phyloP scores from a whole-genome alignment of 371 early-diverging fungal genomes.

The Mortierella sp. region DNA sequence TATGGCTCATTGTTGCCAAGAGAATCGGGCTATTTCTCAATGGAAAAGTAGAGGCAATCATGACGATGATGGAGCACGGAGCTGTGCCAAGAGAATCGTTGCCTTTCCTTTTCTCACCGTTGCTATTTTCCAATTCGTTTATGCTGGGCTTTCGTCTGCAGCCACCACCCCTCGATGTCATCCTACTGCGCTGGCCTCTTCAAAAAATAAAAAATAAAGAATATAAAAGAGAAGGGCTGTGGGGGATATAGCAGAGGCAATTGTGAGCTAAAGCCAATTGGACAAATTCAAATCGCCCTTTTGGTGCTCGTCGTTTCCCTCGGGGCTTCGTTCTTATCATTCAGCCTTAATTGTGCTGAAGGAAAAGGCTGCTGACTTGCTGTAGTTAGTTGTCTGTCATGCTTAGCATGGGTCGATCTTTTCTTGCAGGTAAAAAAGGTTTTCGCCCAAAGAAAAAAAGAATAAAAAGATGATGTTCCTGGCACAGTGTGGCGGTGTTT shows the following conservation, averaged over 20 bases:
- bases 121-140: background rate
- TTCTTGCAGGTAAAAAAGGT: too few species aligned
- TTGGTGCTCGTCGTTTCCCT: background rate
- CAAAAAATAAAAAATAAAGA: background rate
- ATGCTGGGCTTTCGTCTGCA: background rate
- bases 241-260: background rate
- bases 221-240: background rate
- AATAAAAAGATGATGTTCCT: too few species aligned
- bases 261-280: background rate
- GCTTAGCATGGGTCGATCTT: too few species aligned
- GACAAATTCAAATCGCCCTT: conserved; percentile 1
- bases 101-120: background rate
- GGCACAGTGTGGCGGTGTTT: too few species aligned
- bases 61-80: too few species aligned
- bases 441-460: too few species aligned
- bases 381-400: too few species aligned
- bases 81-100: background rate
- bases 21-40: background rate
- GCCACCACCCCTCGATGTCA: background rate
- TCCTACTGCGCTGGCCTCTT: background rate
- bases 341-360: background rate
- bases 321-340: background rate
- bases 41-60: too few species aligned
- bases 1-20: background rate
- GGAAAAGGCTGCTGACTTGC: too few species aligned